These are phyloP conservation scores for Pachysandra terminalis DNA, from an alignment of 164 flowering plant species.

Conservation along the genomic window DNA sequence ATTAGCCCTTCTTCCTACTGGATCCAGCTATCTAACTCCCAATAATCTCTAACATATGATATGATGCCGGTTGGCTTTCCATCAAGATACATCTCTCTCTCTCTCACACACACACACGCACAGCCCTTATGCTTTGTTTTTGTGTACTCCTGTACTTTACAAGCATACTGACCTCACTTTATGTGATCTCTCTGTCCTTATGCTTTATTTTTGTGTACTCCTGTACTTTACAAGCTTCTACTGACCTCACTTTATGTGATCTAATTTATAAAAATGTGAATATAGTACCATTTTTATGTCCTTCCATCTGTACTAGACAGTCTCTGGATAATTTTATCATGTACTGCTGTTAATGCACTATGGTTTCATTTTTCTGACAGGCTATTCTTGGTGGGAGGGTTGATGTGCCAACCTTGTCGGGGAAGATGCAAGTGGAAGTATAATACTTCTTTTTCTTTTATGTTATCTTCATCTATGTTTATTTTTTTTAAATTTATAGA, in stretches of 20 bases:
- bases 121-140: no score
- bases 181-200: no score
- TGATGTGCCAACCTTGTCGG: slow-evolving; percentile 80
- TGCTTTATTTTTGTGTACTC: no score
- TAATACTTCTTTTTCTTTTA: slow-evolving; percentile 3
- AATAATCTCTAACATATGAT: neutral
- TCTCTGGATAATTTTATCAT: neutral
- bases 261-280: no score
- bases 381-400: slow-evolving; percentile 90
- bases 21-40: neutral
- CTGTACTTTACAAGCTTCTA: no score
- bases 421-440: slow-evolving; percentile 66
- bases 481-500: no score
- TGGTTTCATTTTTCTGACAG: slow-evolving; percentile 33
- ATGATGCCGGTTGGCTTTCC: neutral
- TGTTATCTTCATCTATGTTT: slow-evolving; percentile 6
- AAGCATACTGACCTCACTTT: no score
- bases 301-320: neutral
- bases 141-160: neutral
- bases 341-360: neutral
- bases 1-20: neutral
- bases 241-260: neutral
- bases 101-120: no score
- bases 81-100: neutral
- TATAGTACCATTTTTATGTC: neutral